Conservation (phyloP, 371 early-diverging fungal species). For the Haplosporangium sp. region DNA sequence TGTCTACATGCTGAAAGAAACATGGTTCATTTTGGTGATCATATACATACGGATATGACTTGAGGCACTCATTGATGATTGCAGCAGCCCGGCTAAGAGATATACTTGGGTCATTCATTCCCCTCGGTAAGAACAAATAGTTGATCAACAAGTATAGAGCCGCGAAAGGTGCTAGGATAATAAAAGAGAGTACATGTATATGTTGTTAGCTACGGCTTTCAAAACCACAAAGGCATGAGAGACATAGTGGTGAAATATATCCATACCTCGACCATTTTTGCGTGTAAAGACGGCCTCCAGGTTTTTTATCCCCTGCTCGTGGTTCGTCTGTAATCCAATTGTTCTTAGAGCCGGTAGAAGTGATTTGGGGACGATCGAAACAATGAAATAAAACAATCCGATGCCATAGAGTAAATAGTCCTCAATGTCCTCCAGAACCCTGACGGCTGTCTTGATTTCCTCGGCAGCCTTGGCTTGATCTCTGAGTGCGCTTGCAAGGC, state of each 20-base stretch:
- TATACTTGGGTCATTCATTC: conserved; percentile 44
- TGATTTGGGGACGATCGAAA: conserved; percentile 55
- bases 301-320: conserved; percentile 48
- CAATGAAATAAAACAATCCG: conserved; percentile 55
- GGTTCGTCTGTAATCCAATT: conserved; percentile 53
- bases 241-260: background rate
- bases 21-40: too few species aligned
- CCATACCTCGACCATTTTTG: conserved; percentile 48
- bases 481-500: conserved; percentile 35
- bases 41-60: conserved; percentile 49
- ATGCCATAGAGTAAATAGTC: conserved; percentile 55
- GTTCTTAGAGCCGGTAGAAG: conserved; percentile 50
- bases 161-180: conserved; percentile 49
- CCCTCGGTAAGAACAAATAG: conserved; percentile 55
- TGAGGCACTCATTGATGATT: conserved; percentile 42
- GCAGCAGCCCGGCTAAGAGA: conserved; percentile 50
- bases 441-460: conserved; percentile 44
- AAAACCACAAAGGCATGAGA: background rate
- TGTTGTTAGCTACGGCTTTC: background rate
- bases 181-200: background rate
- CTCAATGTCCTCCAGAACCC: conserved; percentile 53
- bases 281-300: conserved; percentile 45
- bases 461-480: conserved; percentile 44
- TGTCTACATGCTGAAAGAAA: too few species aligned
- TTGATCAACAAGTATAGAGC: conserved; percentile 51